Percentiles rank a stretch among this genome's conserved stretches.
Evolutionary conservation across 148 eudicot genomes (phyloP).

Genomic region (Hydrangea macrophylla): DNA sequence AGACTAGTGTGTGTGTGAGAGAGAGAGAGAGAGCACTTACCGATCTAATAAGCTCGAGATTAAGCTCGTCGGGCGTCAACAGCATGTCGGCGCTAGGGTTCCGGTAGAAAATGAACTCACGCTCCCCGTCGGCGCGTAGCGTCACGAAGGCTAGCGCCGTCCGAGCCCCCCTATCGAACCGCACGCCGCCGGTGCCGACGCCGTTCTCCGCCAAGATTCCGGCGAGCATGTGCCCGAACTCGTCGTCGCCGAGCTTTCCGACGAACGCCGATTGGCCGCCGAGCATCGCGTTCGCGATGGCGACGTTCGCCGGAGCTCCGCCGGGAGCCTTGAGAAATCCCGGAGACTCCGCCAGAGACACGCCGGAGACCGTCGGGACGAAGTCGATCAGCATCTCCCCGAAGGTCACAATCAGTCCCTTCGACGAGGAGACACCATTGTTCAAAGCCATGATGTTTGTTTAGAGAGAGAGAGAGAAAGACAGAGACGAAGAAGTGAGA

Average conservation of each 20-base stretch:
- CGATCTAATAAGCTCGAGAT: conserved; percentile 71
- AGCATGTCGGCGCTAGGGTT: conserved; percentile 92
- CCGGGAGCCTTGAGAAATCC: conserved; percentile 88
- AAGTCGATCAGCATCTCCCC: conserved; percentile 93
- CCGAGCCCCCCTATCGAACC: conserved; percentile 66
- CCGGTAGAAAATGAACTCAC: conserved; percentile 89
- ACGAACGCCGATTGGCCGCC: conserved; percentile 72
- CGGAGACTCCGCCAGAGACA: conserved; percentile 78
- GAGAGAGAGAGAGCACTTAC: conserved; percentile 28
- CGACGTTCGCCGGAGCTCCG: conserved; percentile 90
- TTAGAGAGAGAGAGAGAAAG: not conserved
- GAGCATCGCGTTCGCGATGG: conserved; percentile 70
- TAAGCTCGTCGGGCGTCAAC: conserved; percentile 69
- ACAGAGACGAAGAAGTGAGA: not conserved
- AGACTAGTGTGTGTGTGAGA: not conserved
- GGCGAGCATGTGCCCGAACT: conserved; percentile 81
- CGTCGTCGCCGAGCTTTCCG: conserved; percentile 87
- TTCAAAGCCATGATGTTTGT: conserved; percentile 1
- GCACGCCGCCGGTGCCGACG: conserved; percentile 49
- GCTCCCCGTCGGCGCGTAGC: conserved; percentile 63
- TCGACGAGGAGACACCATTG: not conserved
- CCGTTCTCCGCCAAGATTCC: conserved; percentile 66
- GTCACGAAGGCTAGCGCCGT: conserved; percentile 88
- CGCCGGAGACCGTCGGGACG: conserved; percentile 85
- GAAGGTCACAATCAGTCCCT: conserved; percentile 55